Evolutionary conservation across 1,284 basidiomycete genomes (phyloP), one percentile per base, ranked within the genome.

Genomic region (Spongiforma sp.): DNA sequence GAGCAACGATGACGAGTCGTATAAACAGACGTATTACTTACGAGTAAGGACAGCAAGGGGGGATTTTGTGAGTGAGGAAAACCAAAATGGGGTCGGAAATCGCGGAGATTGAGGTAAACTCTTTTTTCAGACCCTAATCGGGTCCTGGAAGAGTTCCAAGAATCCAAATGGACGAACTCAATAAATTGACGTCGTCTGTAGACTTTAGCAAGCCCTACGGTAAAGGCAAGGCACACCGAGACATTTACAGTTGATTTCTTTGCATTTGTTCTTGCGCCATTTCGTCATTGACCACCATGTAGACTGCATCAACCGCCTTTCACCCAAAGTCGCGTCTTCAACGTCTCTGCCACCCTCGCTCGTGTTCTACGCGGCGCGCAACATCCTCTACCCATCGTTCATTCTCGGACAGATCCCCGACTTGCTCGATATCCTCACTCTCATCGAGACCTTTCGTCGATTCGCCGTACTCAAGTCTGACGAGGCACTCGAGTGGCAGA

Each of bases 391-490:
- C 9, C 83, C 81, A 2, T 67, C 65, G 5, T 73, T 81, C 58
- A 72, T 74, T 34, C 60, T 75, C 11, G 69, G 73, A 5, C 76
- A 78, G 62, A 76, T 82, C 34, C 77, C 80, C 2, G 77, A 81
- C 33, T 63, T 83, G n/a, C 76, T 83, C 37, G 73, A 83, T 61
- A 73, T 82, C 26, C 69, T 84, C 37, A 70, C 81, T 3, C 76
- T 74, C 32, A 68, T 82, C 48, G 84, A 85, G 63, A 75, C 74
- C 36, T 79, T 80, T 61, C 80, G 83, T 19, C 72, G 72, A 14
- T 71, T 73, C 14, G 75, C 75, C 0, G 63, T 73, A 4, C 65
- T 74, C 48, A 73, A 74, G 37, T 76, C 74, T 4, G 68, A 71
- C 2, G 67, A 72, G n/a, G 78, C 78, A 0, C 69, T 81, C 26